Conservation (phyloP, 1,284 basidiomycete genomes). For the Trametes polyzona region DNA sequence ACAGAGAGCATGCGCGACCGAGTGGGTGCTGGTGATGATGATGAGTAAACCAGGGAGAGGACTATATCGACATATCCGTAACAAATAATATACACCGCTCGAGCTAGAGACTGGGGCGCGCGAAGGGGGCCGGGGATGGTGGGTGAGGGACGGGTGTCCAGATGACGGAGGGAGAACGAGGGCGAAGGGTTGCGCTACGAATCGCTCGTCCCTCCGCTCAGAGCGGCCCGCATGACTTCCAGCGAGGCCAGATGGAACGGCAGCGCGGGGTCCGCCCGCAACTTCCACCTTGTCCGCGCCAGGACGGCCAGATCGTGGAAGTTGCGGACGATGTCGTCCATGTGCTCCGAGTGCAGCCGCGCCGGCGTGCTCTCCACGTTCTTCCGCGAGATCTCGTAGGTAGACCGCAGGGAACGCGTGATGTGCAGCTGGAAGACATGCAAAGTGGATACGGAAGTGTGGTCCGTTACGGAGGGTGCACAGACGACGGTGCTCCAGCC, state of each 20-base stretch:
- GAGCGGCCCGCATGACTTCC: slow-evolving; percentile 55
- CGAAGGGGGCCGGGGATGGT: not conserved
- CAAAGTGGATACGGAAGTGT: slow-evolving; percentile 53
- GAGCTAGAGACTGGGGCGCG: not conserved
- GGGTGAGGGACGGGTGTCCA: not conserved
- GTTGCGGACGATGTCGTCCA: slow-evolving; percentile 64
- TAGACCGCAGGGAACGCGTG: slow-evolving; percentile 44
- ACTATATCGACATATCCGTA: slow-evolving; percentile 3
- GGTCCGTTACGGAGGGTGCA: slow-evolving; percentile 45
- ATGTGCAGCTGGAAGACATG: slow-evolving; percentile 64
- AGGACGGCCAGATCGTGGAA: slow-evolving; percentile 71
- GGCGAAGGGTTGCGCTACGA: not conserved
- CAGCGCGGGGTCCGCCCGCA: slow-evolving; percentile 50
- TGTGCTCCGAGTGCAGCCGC: slow-evolving; percentile 42
- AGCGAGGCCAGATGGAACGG: slow-evolving; percentile 74
- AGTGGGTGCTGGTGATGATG: too few relatives aligned
- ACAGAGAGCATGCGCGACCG: slow-evolving; percentile 5
- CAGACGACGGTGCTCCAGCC: slow-evolving; percentile 57
- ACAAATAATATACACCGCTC: not conserved
- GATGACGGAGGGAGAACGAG: not conserved
- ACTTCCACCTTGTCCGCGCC: slow-evolving; percentile 52
- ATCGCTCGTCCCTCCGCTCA: slow-evolving; percentile 28
- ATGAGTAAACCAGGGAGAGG: not conserved
- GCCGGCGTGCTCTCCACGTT: not conserved
- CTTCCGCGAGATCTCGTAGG: slow-evolving; percentile 28